phyloP scores from a whole-genome alignment of 2,329 filamentous ascomycete species.

The Fusarium chuoi region DNA sequence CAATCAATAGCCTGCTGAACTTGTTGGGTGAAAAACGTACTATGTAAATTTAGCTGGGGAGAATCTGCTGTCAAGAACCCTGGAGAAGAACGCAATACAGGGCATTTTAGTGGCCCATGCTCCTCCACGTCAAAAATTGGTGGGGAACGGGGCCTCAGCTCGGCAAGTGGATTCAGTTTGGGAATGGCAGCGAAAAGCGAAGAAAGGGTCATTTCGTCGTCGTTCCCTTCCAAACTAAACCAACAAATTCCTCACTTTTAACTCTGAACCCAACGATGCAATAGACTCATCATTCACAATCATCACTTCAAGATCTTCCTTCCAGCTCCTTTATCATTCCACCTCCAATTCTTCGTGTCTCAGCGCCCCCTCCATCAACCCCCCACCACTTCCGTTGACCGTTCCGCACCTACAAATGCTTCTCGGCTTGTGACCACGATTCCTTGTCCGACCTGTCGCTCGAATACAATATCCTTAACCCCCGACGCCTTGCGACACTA shows the following conservation, averaged over 20 bases:
- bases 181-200: neutral
- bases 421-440: constrained; percentile 29
- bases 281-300: constrained; percentile 12
- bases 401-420: constrained; percentile 22
- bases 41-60: neutral
- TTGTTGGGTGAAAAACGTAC: constrained; percentile 6
- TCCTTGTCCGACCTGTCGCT: constrained; percentile 9
- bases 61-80: neutral
- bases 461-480: constrained; percentile 1
- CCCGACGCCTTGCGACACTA: neutral
- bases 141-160: constrained; percentile 14
- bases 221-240: constrained; percentile 10
- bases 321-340: neutral
- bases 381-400: constrained; percentile 29
- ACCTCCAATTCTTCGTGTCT: constrained; percentile 9
- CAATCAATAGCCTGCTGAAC: neutral
- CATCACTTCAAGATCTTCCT: neutral
- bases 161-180: constrained; percentile 30
- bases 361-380: constrained; percentile 21
- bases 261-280: neutral
- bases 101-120: constrained; percentile 19
- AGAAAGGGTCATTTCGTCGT: constrained; percentile 10
- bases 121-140: constrained; percentile 34
- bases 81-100: neutral
- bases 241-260: constrained; percentile 20